Evolutionary conservation across 345 rosid genomes (phyloP).

Genomic region (Euphorbia lathyris): DNA sequence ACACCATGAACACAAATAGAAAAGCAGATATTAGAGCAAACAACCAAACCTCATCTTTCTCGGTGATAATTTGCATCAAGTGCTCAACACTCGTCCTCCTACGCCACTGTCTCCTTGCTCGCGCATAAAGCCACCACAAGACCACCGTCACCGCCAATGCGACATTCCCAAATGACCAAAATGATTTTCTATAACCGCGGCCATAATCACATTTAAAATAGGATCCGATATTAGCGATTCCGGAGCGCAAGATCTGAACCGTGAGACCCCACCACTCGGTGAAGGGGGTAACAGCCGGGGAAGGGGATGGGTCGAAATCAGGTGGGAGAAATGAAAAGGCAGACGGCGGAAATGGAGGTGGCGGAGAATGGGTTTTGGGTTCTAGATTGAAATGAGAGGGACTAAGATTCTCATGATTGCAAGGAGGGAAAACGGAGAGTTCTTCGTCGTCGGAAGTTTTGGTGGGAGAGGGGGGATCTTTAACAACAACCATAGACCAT

Average conservation of each 20-base stretch:
- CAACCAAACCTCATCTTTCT: constrained; percentile 27
- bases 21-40: constrained; percentile 25
- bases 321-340: constrained; percentile 1
- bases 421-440: constrained; percentile 17
- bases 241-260: constrained; percentile 14
- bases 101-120: constrained; percentile 11
- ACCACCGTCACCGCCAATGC: constrained; percentile 15
- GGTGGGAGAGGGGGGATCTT: constrained; percentile 4
- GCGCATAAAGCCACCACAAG: constrained; percentile 17
- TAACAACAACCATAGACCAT: constrained; percentile 11
- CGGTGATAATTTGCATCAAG: constrained; percentile 19
- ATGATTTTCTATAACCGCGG: background rate
- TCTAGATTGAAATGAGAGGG: constrained; percentile 10
- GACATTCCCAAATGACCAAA: constrained; percentile 9
- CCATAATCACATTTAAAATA: constrained; percentile 11
- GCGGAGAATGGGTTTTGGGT: background rate
- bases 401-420: constrained; percentile 18
- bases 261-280: constrained; percentile 17
- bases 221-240: background rate
- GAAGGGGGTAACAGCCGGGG: background rate
- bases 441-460: background rate
- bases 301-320: background rate
- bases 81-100: constrained; percentile 14
- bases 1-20: constrained; percentile 11
- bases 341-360: constrained; percentile 9